A percentile compares a stretch with the other conserved stretches of the same genome.
phyloP scores from a whole-genome alignment of 2,329 filamentous ascomycete species.

The Colletotrichum navitas region DNA sequence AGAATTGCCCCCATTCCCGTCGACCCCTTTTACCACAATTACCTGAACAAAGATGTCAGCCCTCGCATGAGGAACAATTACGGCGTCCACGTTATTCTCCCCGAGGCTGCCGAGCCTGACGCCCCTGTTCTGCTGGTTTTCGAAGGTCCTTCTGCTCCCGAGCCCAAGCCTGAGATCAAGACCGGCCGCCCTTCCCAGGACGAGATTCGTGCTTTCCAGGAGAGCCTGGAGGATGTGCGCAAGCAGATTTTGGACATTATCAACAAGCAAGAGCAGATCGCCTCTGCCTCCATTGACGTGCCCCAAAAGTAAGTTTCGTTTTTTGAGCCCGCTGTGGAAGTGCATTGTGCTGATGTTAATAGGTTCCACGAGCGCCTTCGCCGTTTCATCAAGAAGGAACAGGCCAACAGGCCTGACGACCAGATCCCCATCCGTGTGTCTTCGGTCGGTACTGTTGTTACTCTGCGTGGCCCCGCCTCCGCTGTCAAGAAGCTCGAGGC shows the following conservation, averaged over 20 bases:
- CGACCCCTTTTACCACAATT: slow-evolving; percentile 83
- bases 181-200: slow-evolving; percentile 48
- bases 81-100: slow-evolving; percentile 81
- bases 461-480: slow-evolving; percentile 81
- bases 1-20: slow-evolving; percentile 76
- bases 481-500: slow-evolving; percentile 78
- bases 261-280: slow-evolving; percentile 69
- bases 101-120: slow-evolving; percentile 70
- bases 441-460: slow-evolving; percentile 71
- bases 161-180: slow-evolving; percentile 43
- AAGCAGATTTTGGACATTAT: slow-evolving; percentile 70
- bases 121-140: slow-evolving; percentile 79
- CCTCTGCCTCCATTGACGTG: slow-evolving; percentile 66
- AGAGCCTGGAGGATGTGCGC: slow-evolving; percentile 67
- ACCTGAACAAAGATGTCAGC: slow-evolving; percentile 74
- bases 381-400: slow-evolving; percentile 74
- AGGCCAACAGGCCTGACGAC: slow-evolving; percentile 67
- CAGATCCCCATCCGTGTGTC: slow-evolving; percentile 72
- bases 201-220: slow-evolving; percentile 66
- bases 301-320: slow-evolving; percentile 64
- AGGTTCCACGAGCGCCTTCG: slow-evolving; percentile 73
- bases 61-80: slow-evolving; percentile 74
- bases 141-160: slow-evolving; percentile 66
- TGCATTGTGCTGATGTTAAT: slow-evolving; percentile 46
- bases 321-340: too few species aligned